phyloP scores from a whole-genome alignment of 345 rosid species.

The Gossypium anomalum region DNA sequence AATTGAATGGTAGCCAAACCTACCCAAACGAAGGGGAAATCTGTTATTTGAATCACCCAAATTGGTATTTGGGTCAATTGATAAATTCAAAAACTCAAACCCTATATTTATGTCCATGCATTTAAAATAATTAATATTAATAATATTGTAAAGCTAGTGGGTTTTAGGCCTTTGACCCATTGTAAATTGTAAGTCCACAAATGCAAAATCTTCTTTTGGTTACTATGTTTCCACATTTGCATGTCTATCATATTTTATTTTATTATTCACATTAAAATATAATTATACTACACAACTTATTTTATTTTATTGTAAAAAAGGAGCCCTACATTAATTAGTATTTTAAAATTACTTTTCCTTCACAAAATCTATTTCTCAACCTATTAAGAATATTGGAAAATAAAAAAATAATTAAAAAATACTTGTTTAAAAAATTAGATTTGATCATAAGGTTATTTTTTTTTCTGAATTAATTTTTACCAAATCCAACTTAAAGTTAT shows the following conservation, averaged over 20 bases:
- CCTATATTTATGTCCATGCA: neutral
- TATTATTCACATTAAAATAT: neutral
- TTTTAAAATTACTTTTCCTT: no score
- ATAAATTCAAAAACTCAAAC: neutral
- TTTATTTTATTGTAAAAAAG: no score
- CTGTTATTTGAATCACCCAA: neutral
- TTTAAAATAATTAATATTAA: neutral
- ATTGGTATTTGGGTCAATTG: neutral
- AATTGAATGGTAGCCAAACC: neutral
- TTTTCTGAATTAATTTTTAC: no score
- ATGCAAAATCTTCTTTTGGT: neutral
- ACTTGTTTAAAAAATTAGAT: no score
- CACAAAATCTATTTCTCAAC: no score
- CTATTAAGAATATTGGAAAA: no score
- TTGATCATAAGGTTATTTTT: no score
- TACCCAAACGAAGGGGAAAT: neutral
- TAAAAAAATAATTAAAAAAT: no score
- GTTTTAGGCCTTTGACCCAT: neutral
- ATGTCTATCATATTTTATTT: neutral
- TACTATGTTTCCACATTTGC: conserved; percentile 5
- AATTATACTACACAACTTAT: neutral
- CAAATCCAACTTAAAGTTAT: no score
- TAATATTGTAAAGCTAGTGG: neutral
- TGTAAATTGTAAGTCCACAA: neutral
- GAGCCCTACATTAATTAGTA: no score